Evolutionary conservation across 2,329 filamentous ascomycete species (phyloP).

Genomic region (Microcera coccophila): DNA sequence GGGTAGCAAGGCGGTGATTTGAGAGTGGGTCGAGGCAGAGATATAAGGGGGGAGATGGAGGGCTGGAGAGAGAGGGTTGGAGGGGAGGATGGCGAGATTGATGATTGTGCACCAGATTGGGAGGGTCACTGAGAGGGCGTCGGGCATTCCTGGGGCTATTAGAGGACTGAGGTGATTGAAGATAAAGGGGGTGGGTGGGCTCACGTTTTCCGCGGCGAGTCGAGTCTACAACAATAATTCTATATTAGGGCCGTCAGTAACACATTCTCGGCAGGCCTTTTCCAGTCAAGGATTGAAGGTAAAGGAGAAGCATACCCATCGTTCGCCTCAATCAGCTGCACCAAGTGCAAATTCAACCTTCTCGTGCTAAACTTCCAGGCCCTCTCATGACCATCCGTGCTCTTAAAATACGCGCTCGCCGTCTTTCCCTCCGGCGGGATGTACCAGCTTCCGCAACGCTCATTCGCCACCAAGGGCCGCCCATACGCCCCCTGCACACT

Average conservation of each 20-base stretch:
- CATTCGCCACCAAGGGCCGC: slow-evolving; percentile 81
- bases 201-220: slow-evolving; percentile 82
- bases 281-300: too few species aligned
- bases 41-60: slow-evolving; percentile 70
- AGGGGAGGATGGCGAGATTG: slow-evolving; percentile 73
- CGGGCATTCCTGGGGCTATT: slow-evolving; percentile 67
- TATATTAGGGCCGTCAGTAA: slow-evolving; percentile 28
- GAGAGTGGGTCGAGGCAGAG: slow-evolving; percentile 68
- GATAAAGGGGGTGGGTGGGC: slow-evolving; percentile 20
- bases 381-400: slow-evolving; percentile 87
- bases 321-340: slow-evolving; percentile 61
- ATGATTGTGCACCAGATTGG: slow-evolving; percentile 91
- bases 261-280: too few species aligned
- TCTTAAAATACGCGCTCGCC: slow-evolving; percentile 91
- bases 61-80: slow-evolving; percentile 40
- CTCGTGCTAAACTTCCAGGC: slow-evolving; percentile 88
- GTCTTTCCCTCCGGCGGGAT: slow-evolving; percentile 61
- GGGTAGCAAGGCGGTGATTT: slow-evolving; percentile 63
- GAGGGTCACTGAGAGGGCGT: slow-evolving; percentile 88
- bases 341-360: slow-evolving; percentile 77
- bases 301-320: slow-evolving; percentile 56
- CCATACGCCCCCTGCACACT: slow-evolving; percentile 51
- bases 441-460: slow-evolving; percentile 96
- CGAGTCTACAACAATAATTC: slow-evolving; percentile 84
- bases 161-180: not conserved